These are phyloP conservation scores for Adansonia rubrostipa DNA, from an alignment of 441 rosid species.

Conservation along the genomic window DNA sequence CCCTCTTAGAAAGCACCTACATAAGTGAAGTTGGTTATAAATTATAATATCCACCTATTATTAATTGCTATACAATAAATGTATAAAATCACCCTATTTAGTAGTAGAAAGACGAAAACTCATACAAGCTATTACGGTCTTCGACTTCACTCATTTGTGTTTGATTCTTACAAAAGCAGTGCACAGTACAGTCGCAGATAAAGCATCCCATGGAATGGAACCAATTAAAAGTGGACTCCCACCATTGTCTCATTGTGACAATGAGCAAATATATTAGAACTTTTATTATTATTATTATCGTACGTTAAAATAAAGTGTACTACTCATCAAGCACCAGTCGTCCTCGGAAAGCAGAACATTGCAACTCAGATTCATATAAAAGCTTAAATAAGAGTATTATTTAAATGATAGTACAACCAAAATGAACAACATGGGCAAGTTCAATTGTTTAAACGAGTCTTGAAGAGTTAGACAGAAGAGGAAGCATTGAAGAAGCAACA, in stretches of 20 bases:
- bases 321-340: not conserved
- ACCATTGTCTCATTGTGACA: not conserved
- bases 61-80: not conserved
- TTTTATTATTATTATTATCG: not conserved
- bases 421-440: not conserved
- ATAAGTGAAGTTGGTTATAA: not conserved
- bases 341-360: not conserved
- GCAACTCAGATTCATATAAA: not conserved
- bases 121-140: not conserved
- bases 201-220: not conserved
- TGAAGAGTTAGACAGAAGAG: not conserved
- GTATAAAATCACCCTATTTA: not conserved
- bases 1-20: not conserved
- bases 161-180: not conserved
- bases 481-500: not conserved
- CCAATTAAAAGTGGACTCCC: not conserved
- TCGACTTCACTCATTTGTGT: not conserved
- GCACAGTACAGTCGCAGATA: not conserved
- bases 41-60: not conserved
- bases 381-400: not conserved
- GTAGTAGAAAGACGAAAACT: not conserved
- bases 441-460: not conserved
- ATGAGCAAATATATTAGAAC: not conserved
- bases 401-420: not conserved
- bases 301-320: not conserved